Evolutionary conservation across 176 grass and related monocot genomes (phyloP).

Genomic region (Zoysia pacifica): DNA sequence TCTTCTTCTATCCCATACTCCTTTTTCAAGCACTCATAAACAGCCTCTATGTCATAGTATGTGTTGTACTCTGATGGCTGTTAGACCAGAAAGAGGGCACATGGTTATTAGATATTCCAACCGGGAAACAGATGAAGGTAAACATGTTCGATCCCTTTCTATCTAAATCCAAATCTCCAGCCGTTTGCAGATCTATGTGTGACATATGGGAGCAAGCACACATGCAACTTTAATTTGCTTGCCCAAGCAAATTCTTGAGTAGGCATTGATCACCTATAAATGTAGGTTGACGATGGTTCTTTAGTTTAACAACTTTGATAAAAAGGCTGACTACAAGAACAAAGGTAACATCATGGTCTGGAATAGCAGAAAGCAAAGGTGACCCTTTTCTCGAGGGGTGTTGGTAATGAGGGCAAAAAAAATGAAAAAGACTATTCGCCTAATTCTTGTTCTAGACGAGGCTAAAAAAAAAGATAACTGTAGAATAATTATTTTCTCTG

Average conservation of each 20-base stretch:
- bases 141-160: background rate
- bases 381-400: background rate
- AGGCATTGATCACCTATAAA: constrained; percentile 37
- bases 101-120: constrained; percentile 37
- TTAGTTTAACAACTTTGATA: constrained; percentile 31
- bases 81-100: constrained; percentile 27
- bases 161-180: background rate
- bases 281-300: constrained; percentile 45
- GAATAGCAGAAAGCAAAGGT: constrained; percentile 36
- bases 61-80: constrained; percentile 98
- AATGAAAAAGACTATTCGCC: constrained; percentile 22
- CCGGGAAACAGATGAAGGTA: constrained; percentile 21
- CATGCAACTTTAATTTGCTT: constrained; percentile 31
- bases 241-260: constrained; percentile 28
- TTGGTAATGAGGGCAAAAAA: constrained; percentile 19
- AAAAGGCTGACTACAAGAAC: constrained; percentile 47
- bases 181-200: constrained; percentile 12
- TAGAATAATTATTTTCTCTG: constrained; percentile 30
- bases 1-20: constrained; percentile 84
- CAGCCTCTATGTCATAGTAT: constrained; percentile 96
- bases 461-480: constrained; percentile 14
- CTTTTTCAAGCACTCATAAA: constrained; percentile 91
- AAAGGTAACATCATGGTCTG: constrained; percentile 45
- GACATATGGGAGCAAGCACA: constrained; percentile 23
- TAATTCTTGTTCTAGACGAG: constrained; percentile 32